Conservation (phyloP, 768 basidiomycete species). For the Lactifluus pinguis region DNA sequence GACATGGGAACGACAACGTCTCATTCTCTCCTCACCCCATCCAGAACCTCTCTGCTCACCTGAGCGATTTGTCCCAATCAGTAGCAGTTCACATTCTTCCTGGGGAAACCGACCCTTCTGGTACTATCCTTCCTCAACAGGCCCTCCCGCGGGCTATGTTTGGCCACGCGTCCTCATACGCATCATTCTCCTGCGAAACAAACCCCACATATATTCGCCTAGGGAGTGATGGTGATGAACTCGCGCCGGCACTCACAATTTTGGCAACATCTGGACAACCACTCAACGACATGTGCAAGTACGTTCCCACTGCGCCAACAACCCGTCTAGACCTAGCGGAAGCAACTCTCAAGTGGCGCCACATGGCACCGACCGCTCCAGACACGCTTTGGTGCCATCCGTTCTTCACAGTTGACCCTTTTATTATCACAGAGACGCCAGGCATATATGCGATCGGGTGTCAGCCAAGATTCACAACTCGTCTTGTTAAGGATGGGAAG, state of each 20-base stretch:
- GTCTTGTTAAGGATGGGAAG: conserved; percentile 42
- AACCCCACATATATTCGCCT: conserved; percentile 85
- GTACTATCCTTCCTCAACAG: conserved; percentile 87
- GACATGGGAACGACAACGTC: conserved; percentile 53
- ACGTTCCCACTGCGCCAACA: conserved; percentile 61
- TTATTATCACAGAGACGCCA: conserved; percentile 77
- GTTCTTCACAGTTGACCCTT: conserved; percentile 80
- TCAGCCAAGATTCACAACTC: conserved; percentile 75
- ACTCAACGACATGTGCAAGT: conserved; percentile 91
- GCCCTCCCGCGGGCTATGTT: conserved; percentile 90
- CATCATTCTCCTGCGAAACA: conserved; percentile 68
- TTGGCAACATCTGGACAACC: conserved; percentile 90
- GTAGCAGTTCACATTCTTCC: conserved; percentile 86
- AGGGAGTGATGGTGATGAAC: conserved; percentile 22
- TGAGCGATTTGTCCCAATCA: conserved; percentile 65
- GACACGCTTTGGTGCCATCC: conserved; percentile 99
- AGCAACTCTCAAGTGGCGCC: conserved; percentile 83
- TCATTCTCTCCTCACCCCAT: conserved; percentile 73
- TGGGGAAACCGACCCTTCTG: conserved; percentile 82
- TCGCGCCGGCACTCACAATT: conserved; percentile 39
- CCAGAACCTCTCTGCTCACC: conserved; percentile 52
- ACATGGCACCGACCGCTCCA: conserved; percentile 97
- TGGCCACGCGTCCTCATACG: conserved; percentile 46
- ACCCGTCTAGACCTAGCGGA: conserved; percentile 69
- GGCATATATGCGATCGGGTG: conserved; percentile 91